A percentile compares a stretch with the other conserved stretches of the same genome.
These are phyloP conservation scores for Fusarium udum DNA, from an alignment of 2,329 filamentous ascomycete genomes.

Conservation along the genomic window DNA sequence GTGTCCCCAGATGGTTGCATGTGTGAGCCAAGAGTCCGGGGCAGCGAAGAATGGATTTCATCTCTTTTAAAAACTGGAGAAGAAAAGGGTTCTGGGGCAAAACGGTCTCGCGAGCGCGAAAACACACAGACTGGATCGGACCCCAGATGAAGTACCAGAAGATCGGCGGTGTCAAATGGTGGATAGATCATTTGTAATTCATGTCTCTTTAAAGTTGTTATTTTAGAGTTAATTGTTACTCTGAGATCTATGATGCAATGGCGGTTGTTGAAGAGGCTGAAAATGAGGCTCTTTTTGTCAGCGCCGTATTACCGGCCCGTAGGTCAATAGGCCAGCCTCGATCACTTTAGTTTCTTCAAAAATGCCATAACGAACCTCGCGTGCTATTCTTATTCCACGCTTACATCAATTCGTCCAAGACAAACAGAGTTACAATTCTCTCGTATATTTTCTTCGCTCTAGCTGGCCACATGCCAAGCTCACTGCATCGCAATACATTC, in stretches of 20 bases:
- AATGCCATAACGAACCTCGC: not conserved
- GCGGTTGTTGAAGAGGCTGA: not conserved
- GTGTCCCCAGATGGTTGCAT: not conserved
- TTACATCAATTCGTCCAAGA: not conserved
- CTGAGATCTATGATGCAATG: not conserved
- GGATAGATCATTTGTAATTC: too few relatives aligned
- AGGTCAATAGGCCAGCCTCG: not conserved
- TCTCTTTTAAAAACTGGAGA: not conserved
- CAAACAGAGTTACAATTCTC: not conserved
- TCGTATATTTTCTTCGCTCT: not conserved
- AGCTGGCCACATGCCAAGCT: not conserved
- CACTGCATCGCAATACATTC: not conserved
- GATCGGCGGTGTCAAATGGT: not conserved
- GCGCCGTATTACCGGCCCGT: not conserved
- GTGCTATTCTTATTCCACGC: not conserved
- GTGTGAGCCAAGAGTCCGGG: conserved; percentile 4
- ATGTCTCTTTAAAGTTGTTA: accelerated
- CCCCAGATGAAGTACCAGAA: not conserved
- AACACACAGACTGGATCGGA: not conserved
- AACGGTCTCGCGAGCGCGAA: not conserved
- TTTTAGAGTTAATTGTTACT: accelerated
- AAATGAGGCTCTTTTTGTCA: not conserved
- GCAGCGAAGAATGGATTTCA: not conserved
- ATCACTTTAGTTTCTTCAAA: too few relatives aligned
- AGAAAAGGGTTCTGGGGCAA: not conserved